Evolutionary conservation across 2,329 filamentous ascomycete species (phyloP), one percentile per base, ranked within the genome.

Genomic region (Fusarium ambrosium): DNA sequence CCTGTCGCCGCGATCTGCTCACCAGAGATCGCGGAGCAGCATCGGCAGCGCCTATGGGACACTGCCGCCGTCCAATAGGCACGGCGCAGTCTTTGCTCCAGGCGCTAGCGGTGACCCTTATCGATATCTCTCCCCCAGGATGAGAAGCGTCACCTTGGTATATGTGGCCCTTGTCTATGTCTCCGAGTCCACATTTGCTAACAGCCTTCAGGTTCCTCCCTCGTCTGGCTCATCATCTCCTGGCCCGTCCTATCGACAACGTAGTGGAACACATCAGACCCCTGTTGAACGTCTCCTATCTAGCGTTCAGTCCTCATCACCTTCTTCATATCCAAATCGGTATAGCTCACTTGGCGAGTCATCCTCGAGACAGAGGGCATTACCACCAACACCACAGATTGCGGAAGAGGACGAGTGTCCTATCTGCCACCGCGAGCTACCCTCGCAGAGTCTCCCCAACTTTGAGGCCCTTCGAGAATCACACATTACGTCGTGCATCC

Each of bases 321-420:
- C 80, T 39, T 80, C 81, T 20, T 78, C 80, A 39, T 79, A 79
- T 48, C 79, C 80, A 27, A 80, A 71, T 37, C 85, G 81, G 22
- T 80, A 80, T 43, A 78, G 79, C 51, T 80, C 79, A 14, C 69
- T 79, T 11, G 78, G 78, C 13, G 78, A 79, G 24, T 82, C 85
- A 4, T 84, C 84, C 2, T 82, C 83, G 5, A 78, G 81, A 20
- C 84, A 81, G 43, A 85, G 83, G 27, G 84, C 82, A 32, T 78
- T 83, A 41, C 85, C 84, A 1, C 85, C 84, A 5, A 86, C 85
- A 13, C 87, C 85, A 1, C 89, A 88, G 66, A 87, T 89, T 77
- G 86, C 87, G 7, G 94, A 95, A 80, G 93, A 95, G 79, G 93
- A 95, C 79, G 92, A 94, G 77, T 96, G 94, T 71, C 93, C 93